Evolutionary conservation across 108 stramenopile genomes (phyloP).

Genomic region (Nitzschia putrida): DNA sequence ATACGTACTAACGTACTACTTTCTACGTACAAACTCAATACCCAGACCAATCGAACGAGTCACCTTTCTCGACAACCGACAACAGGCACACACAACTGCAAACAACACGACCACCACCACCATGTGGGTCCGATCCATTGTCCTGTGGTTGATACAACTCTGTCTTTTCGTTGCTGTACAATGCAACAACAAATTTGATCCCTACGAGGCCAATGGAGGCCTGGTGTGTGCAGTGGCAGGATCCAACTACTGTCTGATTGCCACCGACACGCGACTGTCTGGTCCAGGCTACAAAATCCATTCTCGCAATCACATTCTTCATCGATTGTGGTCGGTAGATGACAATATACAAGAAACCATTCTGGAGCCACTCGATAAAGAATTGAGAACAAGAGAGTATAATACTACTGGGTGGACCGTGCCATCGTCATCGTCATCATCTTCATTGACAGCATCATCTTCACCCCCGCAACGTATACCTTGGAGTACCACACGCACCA

Average conservation of each 20-base stretch:
- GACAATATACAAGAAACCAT: slow-evolving; percentile 7
- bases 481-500: neutral
- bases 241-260: slow-evolving; percentile 62
- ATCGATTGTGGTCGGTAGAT: slow-evolving; percentile 63
- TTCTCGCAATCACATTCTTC: slow-evolving; percentile 58
- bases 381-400: neutral
- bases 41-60: too few species aligned
- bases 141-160: too few species aligned
- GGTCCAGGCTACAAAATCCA: slow-evolving; percentile 73
- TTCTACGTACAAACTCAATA: too few species aligned
- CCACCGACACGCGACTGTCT: slow-evolving; percentile 70
- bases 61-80: too few species aligned
- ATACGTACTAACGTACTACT: too few species aligned
- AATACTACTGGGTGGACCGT: neutral
- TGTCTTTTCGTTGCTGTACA: too few species aligned
- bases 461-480: neutral
- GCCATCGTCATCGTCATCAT: neutral
- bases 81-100: too few species aligned
- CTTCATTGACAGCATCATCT: neutral
- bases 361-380: slow-evolving; percentile 3
- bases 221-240: slow-evolving; percentile 81
- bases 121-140: too few species aligned
- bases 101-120: too few species aligned
- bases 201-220: slow-evolving; percentile 80
- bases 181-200: slow-evolving; percentile 47